Conservation (phyloP, 2,329 filamentous ascomycete genomes). For the Pyrenochaeta sp. region DNA sequence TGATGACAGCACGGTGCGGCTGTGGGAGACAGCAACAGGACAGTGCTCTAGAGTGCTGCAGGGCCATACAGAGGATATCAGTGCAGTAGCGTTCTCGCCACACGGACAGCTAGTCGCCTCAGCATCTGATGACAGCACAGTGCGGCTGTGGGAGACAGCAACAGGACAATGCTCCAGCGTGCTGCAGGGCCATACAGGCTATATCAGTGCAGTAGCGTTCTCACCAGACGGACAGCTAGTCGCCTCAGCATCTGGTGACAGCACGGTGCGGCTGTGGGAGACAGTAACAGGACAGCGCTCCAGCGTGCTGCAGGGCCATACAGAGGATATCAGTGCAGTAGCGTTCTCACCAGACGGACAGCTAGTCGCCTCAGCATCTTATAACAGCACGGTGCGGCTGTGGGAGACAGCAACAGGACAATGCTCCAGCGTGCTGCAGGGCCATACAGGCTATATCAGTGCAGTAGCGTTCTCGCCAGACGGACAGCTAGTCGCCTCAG, state of each 20-base stretch:
- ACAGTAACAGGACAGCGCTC: background rate
- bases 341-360: background rate
- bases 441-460: background rate
- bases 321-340: background rate
- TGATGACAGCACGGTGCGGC: too few species aligned
- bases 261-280: background rate
- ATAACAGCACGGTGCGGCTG: background rate
- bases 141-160: too few species aligned
- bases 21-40: too few species aligned
- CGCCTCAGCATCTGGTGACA: background rate
- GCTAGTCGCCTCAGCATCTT: background rate
- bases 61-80: too few species aligned
- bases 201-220: background rate
- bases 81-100: too few species aligned
- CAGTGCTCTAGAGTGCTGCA: too few species aligned
- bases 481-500: constrained; percentile 2
- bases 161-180: too few species aligned
- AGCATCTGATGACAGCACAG: too few species aligned
- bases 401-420: background rate
- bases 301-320: background rate
- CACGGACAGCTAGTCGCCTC: too few species aligned
- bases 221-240: background rate
- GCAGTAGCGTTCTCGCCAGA: constrained; percentile 1
- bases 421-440: background rate
- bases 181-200: too few species aligned